phyloP scores from a whole-genome alignment of 148 eudicot genomes.

The Nepenthes gracilis region DNA sequence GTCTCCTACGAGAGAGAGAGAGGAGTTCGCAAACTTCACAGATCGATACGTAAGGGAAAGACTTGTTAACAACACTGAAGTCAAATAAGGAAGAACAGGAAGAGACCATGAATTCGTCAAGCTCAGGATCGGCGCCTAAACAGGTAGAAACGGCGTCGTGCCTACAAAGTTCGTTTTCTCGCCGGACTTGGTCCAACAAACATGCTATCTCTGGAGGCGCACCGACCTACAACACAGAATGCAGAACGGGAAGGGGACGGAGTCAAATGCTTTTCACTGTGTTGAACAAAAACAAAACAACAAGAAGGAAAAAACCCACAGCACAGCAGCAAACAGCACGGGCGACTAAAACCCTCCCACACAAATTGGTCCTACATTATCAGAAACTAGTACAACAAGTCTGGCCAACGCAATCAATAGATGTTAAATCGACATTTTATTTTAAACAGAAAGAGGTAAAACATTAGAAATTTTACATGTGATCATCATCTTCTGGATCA shows the following conservation, averaged over 20 bases:
- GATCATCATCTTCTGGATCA: too few relatives aligned
- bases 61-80: not conserved
- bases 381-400: too few relatives aligned
- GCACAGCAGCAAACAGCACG: too few relatives aligned
- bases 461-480: too few relatives aligned
- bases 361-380: too few relatives aligned
- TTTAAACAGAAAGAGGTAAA: too few relatives aligned
- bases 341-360: too few relatives aligned
- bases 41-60: not conserved
- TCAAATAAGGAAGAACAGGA: not conserved
- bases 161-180: slow-evolving; percentile 29
- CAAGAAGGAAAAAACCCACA: too few relatives aligned
- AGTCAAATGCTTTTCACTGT: not conserved
- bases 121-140: slow-evolving; percentile 82
- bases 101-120: slow-evolving; percentile 78
- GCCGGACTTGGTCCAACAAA: slow-evolving; percentile 65
- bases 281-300: not conserved
- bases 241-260: not conserved
- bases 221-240: slow-evolving; percentile 44
- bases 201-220: slow-evolving; percentile 68
- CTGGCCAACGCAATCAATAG: too few relatives aligned
- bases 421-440: too few relatives aligned
- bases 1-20: slow-evolving; percentile 36
- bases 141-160: slow-evolving; percentile 21
- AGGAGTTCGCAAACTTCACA: not conserved